Evolutionary conservation across 2,329 filamentous ascomycete genomes (phyloP), one percentile per base, ranked within the genome.

Genomic region (Dothideomycetes sp.): DNA sequence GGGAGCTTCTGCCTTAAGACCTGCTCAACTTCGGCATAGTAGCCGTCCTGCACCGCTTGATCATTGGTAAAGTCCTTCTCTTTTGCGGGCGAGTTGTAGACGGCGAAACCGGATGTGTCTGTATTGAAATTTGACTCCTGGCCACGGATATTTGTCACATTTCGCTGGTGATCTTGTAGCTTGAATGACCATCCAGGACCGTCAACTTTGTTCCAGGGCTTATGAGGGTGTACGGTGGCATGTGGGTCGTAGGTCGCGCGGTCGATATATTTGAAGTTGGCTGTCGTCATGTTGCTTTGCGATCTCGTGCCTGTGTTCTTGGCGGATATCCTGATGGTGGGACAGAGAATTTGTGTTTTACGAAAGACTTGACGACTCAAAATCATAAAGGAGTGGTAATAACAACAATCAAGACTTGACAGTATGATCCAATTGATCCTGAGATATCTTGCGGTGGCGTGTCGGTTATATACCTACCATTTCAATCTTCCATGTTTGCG

Each of bases 171-270:
- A 23, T 68, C 62, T 23, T 57, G 59, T 11, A 71, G 59, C 16
- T 57, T 57, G 60, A 70, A 81, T 4, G 73, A 77, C n/a, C 60
- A 61, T 12, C 67, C 70, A 29, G 71, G 69, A 0, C 68, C 70
- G 53, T 82, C 78, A 27, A 82, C 78, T 51, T 82, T 82, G 50
- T 62, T 55, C 78, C 78, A 82, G 1, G 77, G 73, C 53, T 76
- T 76, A 40, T 55, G 54, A 13, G 47, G 44, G 43, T 57, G 43
- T 13, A 58, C 59, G 49, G 61, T 61, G 46, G 69, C 68, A 12
- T 20, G 38, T 7, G 40, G 15, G 13, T 31, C 33, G 11, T 27
- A 35, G 16, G 69, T 69, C 1, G 64, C 51, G 1, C 68, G 63
- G 53, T 82, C 77, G 47, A 80, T 75, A 59, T 81, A 76, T 45